Evolutionary conservation across 2,329 filamentous ascomycete species (phyloP).

Genomic region (Chlorencoelia australis): DNA sequence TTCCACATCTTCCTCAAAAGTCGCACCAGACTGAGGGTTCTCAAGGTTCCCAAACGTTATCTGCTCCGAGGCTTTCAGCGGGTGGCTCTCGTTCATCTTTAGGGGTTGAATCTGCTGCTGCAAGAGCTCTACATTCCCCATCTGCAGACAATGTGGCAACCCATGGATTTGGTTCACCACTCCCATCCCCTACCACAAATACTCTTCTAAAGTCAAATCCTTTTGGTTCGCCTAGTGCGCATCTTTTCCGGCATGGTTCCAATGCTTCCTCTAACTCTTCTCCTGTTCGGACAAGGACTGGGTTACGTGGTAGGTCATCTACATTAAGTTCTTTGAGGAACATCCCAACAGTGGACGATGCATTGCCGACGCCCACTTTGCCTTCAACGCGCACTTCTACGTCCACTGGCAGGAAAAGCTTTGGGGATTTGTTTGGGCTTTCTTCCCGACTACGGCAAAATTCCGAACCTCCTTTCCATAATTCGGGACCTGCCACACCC

Average conservation of each 20-base stretch:
- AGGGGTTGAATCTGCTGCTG: slow-evolving; percentile 22
- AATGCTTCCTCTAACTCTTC: slow-evolving; percentile 57
- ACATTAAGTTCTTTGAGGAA: slow-evolving; percentile 78
- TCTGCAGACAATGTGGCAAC: slow-evolving; percentile 18
- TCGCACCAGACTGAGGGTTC: slow-evolving; percentile 33
- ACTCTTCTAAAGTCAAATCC: slow-evolving; percentile 17
- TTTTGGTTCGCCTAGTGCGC: slow-evolving; percentile 32
- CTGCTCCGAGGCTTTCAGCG: slow-evolving; percentile 33
- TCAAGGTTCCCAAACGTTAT: slow-evolving; percentile 20
- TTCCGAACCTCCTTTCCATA: slow-evolving; percentile 62
- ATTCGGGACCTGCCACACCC: slow-evolving; percentile 61
- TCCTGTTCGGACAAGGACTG: slow-evolving; percentile 48
- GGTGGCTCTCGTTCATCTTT: slow-evolving; percentile 34
- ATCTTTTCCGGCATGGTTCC: slow-evolving; percentile 48
- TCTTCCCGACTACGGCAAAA: slow-evolving; percentile 69
- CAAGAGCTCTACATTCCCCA: slow-evolving; percentile 32
- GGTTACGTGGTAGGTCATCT: slow-evolving; percentile 69
- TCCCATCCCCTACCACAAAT: slow-evolving; percentile 22
- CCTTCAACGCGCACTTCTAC: slow-evolving; percentile 56
- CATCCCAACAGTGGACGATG: slow-evolving; percentile 58
- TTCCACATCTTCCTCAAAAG: slow-evolving; percentile 81
- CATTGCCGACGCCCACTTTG: slow-evolving; percentile 54
- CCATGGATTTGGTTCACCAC: slow-evolving; percentile 17
- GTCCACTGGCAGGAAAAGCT: slow-evolving; percentile 85
- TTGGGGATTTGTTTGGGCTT: slow-evolving; percentile 78